Percentiles rank a stretch among this genome's conserved stretches.
These are phyloP conservation scores for Hyaloperonospora brassicae DNA, from an alignment of 352 stramenopile species.

Conservation along the genomic window DNA sequence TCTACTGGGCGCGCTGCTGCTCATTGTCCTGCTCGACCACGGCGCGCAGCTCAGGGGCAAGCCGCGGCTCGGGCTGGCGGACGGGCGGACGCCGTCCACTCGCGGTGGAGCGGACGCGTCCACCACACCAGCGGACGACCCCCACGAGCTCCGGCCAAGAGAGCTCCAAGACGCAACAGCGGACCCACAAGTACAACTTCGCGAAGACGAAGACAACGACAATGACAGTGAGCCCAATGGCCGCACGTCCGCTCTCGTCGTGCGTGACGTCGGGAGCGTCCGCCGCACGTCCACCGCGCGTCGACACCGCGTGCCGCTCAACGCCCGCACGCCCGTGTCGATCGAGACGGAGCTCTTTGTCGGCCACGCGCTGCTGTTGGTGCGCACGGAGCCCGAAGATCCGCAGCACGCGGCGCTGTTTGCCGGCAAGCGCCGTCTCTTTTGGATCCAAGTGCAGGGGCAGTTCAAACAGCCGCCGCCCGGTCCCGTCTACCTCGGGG, in stretches of 20 bases:
- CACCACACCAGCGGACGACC: slow-evolving; percentile 19
- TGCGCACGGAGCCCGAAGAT: slow-evolving; percentile 60
- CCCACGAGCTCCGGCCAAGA: neutral
- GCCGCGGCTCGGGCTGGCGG: slow-evolving; percentile 1
- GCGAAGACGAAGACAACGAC: slow-evolving; percentile 2
- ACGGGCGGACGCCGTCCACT: slow-evolving; percentile 14
- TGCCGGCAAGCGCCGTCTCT: slow-evolving; percentile 53
- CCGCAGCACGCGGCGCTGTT: slow-evolving; percentile 53
- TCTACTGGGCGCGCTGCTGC: slow-evolving; percentile 31
- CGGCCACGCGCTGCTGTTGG: slow-evolving; percentile 72
- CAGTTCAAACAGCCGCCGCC: slow-evolving; percentile 58
- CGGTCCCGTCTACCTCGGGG: slow-evolving; percentile 61
- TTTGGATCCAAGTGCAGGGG: slow-evolving; percentile 86
- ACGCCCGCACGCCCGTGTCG: slow-evolving; percentile 43
- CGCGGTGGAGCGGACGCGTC: slow-evolving; percentile 13
- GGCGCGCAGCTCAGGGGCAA: slow-evolving; percentile 8
- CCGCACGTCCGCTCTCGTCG: slow-evolving; percentile 21
- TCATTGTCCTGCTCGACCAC: slow-evolving; percentile 36
- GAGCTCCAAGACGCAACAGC: too few relatives aligned
- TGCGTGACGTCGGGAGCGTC: slow-evolving; percentile 34
- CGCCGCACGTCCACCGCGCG: slow-evolving; percentile 10
- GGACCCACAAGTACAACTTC: neutral
- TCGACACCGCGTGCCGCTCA: slow-evolving; percentile 35
- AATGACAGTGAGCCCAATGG: slow-evolving; percentile 1
- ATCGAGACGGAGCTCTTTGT: slow-evolving; percentile 87